Evolutionary conservation across 2,329 filamentous ascomycete species (phyloP).

Genomic region (Endoconidiophora polonica): DNA sequence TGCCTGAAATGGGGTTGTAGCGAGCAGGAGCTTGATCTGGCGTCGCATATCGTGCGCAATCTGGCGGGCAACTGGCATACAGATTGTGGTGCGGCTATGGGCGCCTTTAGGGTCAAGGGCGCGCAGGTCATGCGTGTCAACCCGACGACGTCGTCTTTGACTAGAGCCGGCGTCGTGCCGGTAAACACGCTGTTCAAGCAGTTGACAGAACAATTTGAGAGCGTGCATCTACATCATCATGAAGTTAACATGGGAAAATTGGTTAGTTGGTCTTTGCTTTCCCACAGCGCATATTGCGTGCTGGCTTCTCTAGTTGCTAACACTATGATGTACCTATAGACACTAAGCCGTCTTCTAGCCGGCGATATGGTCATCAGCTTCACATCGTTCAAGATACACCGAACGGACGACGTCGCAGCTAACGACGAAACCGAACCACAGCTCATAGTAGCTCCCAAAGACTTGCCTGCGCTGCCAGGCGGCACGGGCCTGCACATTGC

Average conservation of each 20-base stretch:
- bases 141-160: conserved; percentile 4
- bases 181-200: conserved; percentile 4
- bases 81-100: not conserved
- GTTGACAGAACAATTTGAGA: not conserved
- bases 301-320: not conserved
- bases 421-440: no score
- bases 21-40: conserved; percentile 6
- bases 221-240: not conserved
- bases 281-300: no score
- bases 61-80: conserved; percentile 8
- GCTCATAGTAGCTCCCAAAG: no score
- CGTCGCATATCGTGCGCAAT: conserved; percentile 27
- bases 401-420: not conserved
- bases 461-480: not conserved
- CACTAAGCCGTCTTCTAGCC: not conserved
- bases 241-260: conserved; percentile 6
- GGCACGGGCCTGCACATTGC: not conserved
- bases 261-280: conserved; percentile 1
- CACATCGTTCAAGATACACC: conserved; percentile 5
- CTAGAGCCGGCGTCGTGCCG: not conserved
- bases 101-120: conserved; percentile 4
- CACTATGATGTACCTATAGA: not conserved
- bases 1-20: conserved; percentile 12
- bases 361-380: conserved; percentile 9
- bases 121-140: not conserved